Percentiles rank a stretch among this genome's conserved stretches.
phyloP scores from a whole-genome alignment of 2,329 filamentous ascomycete genomes.

The Colletotrichum trifolii region DNA sequence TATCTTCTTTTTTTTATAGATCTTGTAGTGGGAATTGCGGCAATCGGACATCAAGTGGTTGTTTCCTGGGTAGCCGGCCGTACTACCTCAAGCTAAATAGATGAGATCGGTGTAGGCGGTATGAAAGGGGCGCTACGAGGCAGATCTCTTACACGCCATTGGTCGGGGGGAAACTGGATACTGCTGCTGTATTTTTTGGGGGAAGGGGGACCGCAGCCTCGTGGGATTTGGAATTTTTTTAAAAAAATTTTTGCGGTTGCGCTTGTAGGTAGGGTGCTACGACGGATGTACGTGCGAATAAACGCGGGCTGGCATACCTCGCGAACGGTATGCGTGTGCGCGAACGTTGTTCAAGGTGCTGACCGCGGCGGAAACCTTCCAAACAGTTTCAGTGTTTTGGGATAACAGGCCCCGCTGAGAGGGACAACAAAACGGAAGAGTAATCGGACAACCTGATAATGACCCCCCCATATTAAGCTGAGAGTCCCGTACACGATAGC shows the following conservation, averaged over 20 bases:
- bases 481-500: too few species aligned
- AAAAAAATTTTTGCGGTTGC: neutral
- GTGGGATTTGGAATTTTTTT: too few species aligned
- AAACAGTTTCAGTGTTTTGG: too few species aligned
- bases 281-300: too few species aligned
- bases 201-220: too few species aligned
- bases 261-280: too few species aligned
- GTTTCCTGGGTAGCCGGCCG: neutral
- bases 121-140: neutral
- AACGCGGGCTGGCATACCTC: too few species aligned
- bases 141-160: constrained; percentile 35
- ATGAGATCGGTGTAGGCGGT: neutral
- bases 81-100: neutral
- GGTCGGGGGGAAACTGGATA: constrained; percentile 2
- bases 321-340: too few species aligned
- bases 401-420: too few species aligned
- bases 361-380: neutral
- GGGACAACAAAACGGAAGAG: too few species aligned
- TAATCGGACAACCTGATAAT: too few species aligned
- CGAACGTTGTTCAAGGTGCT: neutral
- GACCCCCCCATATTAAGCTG: too few species aligned
- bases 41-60: neutral
- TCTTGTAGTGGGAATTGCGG: neutral
- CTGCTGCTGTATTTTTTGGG: neutral
- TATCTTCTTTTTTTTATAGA: neutral